Conservation (phyloP, 2,329 filamentous ascomycete species). For the Spiromastix sp. region DNA sequence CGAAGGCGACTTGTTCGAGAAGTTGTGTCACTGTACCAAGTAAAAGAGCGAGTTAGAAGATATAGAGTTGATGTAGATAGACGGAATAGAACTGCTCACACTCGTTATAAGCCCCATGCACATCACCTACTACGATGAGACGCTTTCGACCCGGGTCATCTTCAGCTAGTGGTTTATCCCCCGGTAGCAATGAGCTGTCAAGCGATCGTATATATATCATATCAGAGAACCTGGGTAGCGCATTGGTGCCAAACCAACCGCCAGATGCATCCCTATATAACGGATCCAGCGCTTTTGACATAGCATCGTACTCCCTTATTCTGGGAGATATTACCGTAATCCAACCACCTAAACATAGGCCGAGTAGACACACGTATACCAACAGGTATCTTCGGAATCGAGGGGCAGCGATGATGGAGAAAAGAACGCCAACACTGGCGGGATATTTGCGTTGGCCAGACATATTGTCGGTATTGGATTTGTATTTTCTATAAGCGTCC, state of each 20-base stretch:
- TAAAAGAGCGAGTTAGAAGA: background rate
- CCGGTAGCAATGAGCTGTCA: slow-evolving; percentile 37
- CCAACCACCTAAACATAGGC: slow-evolving; percentile 25
- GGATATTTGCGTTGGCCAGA: slow-evolving; percentile 13
- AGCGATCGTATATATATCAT: slow-evolving; percentile 42
- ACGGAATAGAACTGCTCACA: slow-evolving; percentile 26
- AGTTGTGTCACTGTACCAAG: slow-evolving; percentile 40
- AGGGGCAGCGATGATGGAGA: slow-evolving; percentile 28
- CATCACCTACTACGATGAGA: slow-evolving; percentile 77
- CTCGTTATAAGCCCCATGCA: slow-evolving; percentile 73
- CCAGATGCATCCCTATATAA: slow-evolving; percentile 17
- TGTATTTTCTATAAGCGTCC: background rate
- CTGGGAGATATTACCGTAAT: slow-evolving; percentile 20
- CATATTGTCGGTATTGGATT: slow-evolving; percentile 11
- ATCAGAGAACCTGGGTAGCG: slow-evolving; percentile 37
- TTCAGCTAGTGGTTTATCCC: slow-evolving; percentile 18
- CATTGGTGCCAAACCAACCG: slow-evolving; percentile 38
- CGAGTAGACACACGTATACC: slow-evolving; percentile 24
- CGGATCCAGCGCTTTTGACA: slow-evolving; percentile 24
- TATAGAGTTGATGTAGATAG: slow-evolving; percentile 3
- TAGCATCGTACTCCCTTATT: slow-evolving; percentile 20
- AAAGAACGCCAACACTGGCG: slow-evolving; percentile 13
- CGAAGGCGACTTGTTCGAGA: slow-evolving; percentile 56
- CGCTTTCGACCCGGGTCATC: slow-evolving; percentile 38
- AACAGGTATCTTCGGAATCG: slow-evolving; percentile 31